A percentile compares a stretch with the other conserved stretches of the same genome.
phyloP scores from a whole-genome alignment of 1,284 basidiomycete species.

The Marasmius tenuissimus region DNA sequence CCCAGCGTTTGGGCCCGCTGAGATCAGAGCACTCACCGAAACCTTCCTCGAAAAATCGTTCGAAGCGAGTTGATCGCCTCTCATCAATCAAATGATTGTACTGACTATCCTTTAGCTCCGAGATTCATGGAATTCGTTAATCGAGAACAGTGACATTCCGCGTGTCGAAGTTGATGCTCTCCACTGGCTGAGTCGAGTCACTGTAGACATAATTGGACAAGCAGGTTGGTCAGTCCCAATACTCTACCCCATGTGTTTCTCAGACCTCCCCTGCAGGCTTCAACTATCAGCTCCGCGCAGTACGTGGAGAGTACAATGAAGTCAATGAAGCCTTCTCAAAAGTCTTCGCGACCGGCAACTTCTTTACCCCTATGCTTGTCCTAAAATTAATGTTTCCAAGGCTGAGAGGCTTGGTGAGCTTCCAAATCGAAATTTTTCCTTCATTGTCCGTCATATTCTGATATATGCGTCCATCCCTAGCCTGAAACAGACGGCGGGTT shows the following conservation, averaged over 20 bases:
- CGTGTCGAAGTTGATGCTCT: slow-evolving; percentile 35
- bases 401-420: not conserved
- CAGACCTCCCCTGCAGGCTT: slow-evolving; percentile 33
- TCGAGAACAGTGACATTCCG: slow-evolving; percentile 3
- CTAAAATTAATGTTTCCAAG: slow-evolving; percentile 22
- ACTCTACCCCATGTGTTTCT: not conserved
- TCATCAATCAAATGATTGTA: no score
- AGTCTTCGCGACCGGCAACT: slow-evolving; percentile 13
- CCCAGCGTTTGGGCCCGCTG: slow-evolving; percentile 10
- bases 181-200: slow-evolving; percentile 41
- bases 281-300: slow-evolving; percentile 50
- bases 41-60: slow-evolving; percentile 14
- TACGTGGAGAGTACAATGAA: slow-evolving; percentile 33
- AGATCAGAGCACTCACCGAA: slow-evolving; percentile 13
- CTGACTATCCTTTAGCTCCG: slow-evolving; percentile 19
- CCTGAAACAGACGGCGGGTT: not conserved
- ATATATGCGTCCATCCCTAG: not conserved
- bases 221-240: slow-evolving; percentile 32
- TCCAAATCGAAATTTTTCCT: not conserved
- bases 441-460: not conserved
- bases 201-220: slow-evolving; percentile 51
- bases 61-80: not conserved
- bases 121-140: slow-evolving; percentile 20
- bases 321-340: slow-evolving; percentile 38
- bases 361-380: slow-evolving; percentile 8